A percentile compares a stretch with the other conserved stretches of the same genome.
Evolutionary conservation across 1,284 basidiomycete species (phyloP).

Genomic region (Ceratobasidium sp.): DNA sequence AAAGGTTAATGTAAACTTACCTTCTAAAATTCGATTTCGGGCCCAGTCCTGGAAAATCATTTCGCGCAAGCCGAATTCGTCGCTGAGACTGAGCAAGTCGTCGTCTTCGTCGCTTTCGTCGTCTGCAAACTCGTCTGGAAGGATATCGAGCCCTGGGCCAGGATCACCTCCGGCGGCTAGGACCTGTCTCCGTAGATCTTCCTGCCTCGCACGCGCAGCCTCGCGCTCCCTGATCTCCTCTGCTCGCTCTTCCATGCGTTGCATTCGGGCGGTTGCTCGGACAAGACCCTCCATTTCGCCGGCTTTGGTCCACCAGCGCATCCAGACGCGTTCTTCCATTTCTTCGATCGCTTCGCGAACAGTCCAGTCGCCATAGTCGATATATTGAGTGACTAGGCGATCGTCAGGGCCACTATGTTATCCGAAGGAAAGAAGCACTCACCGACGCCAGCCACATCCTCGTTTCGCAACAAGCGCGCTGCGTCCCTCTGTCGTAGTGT

Average conservation of each 20-base stretch:
- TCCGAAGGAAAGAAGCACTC: background rate
- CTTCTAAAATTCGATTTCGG: conserved; percentile 29
- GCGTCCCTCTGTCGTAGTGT: background rate
- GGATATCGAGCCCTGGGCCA: background rate
- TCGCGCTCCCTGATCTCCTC: conserved; percentile 17
- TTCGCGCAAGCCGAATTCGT: conserved; percentile 29
- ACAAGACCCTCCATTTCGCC: conserved; percentile 37
- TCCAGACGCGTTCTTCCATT: conserved; percentile 40
- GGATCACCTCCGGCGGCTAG: background rate
- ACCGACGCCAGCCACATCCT: conserved; percentile 27
- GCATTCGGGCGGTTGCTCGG: conserved; percentile 27
- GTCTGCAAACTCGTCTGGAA: conserved; percentile 3
- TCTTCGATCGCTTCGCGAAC: conserved; percentile 37
- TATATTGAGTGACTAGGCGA: conserved; percentile 13
- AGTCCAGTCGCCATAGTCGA: conserved; percentile 39
- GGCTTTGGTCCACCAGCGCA: conserved; percentile 37
- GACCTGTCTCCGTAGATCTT: conserved; percentile 5
- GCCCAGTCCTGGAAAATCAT: conserved; percentile 42
- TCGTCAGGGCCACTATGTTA: background rate
- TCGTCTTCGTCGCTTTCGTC: conserved; percentile 38
- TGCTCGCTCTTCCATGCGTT: conserved; percentile 36
- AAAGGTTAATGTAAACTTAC: conserved; percentile 7
- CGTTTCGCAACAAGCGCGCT: background rate
- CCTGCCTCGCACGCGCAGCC: conserved; percentile 4
- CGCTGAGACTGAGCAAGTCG: conserved; percentile 24